Base-by-base conservation (phyloP, 2,329 filamentous ascomycete species). In the Leptodontidium sp. region DNA sequence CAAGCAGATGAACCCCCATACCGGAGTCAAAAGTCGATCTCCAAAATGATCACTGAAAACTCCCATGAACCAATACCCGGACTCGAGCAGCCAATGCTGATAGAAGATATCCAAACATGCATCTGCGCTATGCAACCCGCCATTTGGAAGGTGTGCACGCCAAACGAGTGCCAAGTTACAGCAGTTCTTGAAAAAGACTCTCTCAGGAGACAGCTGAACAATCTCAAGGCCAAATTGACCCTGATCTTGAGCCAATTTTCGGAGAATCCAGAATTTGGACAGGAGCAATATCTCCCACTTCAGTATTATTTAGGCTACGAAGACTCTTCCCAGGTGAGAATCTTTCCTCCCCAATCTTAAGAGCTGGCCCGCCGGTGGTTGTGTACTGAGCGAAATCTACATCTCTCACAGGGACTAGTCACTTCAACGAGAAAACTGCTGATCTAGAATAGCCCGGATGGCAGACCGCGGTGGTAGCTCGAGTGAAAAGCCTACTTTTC, bases 401-500 rank as follows among this genome's bases (percentile, higher is more conserved):
- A 21, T 9, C 8, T 17, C 17, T 21, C 47, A 15, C n/a, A 32
- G 29, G 29, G 29, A 3, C 29, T 32, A 3, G 29, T 32, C 29
- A 32, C 29, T 32, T 32, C 29, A 32, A 6, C 29, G 29, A 32
- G n/a, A 24, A 24, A 24, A 24, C 12, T 24, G n/a, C 35, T 59
- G 35, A 26, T 59, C 9, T 15, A 3, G 8, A 14, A 45, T 35
- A 71, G 11, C 67, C 66, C 7, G 69, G 64, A 26, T 73, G 70
- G 70, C 62, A 75, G 58, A 45, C 67, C 5, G 61, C 65, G 6
- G 68, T 74, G 11, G 59, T 43, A 0, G 68, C 66, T 0, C 76
- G 80, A 9, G 73, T 81, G 29, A 76, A 78, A 17, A 72, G 70
- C 2, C 70, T 79, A 12, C 69, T 79, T 4, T 78, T 80, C 1